Base-by-base conservation (phyloP, 306 rosid genomes). In the Pyrus bretschneideri region DNA sequence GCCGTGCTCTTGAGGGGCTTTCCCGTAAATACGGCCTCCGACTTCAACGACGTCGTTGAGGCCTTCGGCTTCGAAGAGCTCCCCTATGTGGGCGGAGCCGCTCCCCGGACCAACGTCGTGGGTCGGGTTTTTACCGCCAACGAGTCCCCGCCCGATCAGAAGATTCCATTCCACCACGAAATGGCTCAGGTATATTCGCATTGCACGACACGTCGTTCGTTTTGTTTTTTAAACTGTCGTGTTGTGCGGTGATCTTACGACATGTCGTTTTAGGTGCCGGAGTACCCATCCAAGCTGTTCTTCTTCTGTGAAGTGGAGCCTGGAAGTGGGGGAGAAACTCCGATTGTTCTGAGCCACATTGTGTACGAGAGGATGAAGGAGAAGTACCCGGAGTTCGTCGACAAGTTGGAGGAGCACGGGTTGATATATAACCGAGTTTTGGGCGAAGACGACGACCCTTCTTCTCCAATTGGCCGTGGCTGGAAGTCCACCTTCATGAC, bases 401-500 rank as follows among this genome's bases (percentile, higher is more conserved):
- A 79, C 13, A 82, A 81, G 51, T 72, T 95, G 42, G 97, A 95
- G 82, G 83, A 83, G 42, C 88, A 81, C 49, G 99, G 99, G 1
- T 77, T 92, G 78, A 42, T 92, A 69, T 95, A 95, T 82, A 84
- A 78, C 9, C 84, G 96, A 72, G 88, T 95, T 60, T 81, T 92
- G 67, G 96, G 93, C 4, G 89, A 95, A 84, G 91, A 67, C 0
- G 97, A 95, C 17, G 86, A 92, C 76, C 93, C 93, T 60, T 86
- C 89, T 7, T 92, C 99, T 31, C 92, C 96, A 0, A 95, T 95
- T 75, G 97, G 97, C 49, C 91, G 96, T 40, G 99, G 99, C 25
- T 95, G 97, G 99, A 89, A 89, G 86, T 92, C 99, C 19, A 92
- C 99, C 5, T 90, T 92, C 90, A 79, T 90, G 79, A 95, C 99